These are phyloP conservation scores for Geranium rotundifolium DNA, from an alignment of 345 rosid genomes.

Conservation along the genomic window DNA sequence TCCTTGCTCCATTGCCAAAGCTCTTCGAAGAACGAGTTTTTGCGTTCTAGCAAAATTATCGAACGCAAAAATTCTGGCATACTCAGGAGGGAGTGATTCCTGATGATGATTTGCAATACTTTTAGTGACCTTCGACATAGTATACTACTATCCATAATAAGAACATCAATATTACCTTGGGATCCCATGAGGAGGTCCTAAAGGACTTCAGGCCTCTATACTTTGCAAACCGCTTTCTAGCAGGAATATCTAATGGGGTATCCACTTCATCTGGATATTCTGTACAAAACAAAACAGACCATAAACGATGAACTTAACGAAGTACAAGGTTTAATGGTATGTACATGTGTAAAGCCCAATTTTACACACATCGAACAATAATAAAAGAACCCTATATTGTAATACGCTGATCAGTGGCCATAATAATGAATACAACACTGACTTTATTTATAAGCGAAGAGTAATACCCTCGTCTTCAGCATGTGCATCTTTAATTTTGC, in stretches of 20 bases:
- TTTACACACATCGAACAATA: too few relatives aligned
- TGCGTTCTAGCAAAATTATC: constrained; percentile 76
- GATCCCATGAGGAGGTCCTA: constrained; percentile 93
- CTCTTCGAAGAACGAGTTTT: constrained; percentile 65
- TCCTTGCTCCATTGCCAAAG: constrained; percentile 43
- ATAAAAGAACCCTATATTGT: too few relatives aligned
- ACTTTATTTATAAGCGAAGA: constrained; percentile 1
- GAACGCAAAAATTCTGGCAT: constrained; percentile 83
- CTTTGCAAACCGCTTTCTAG: constrained; percentile 81
- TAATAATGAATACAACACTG: too few relatives aligned
- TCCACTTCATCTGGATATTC: constrained; percentile 97
- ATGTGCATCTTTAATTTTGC: constrained; percentile 73
- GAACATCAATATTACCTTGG: constrained; percentile 39
- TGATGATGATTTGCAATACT: constrained; percentile 27
- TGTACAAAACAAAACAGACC: constrained; percentile 18
- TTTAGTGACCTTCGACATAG: background rate
- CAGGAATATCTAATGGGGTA: constrained; percentile 75
- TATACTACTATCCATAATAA: background rate
- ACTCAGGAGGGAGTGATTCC: constrained; percentile 92
- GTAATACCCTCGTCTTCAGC: constrained; percentile 79
- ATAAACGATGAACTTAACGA: background rate
- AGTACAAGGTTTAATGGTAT: background rate
- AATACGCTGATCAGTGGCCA: background rate
- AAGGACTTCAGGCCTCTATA: constrained; percentile 92
- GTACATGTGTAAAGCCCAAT: too few relatives aligned